Percentiles rank a stretch among this genome's conserved stretches.
These are phyloP conservation scores for Edaphochlamys debaryana DNA, from an alignment of 139 green algal species.

Conservation along the genomic window DNA sequence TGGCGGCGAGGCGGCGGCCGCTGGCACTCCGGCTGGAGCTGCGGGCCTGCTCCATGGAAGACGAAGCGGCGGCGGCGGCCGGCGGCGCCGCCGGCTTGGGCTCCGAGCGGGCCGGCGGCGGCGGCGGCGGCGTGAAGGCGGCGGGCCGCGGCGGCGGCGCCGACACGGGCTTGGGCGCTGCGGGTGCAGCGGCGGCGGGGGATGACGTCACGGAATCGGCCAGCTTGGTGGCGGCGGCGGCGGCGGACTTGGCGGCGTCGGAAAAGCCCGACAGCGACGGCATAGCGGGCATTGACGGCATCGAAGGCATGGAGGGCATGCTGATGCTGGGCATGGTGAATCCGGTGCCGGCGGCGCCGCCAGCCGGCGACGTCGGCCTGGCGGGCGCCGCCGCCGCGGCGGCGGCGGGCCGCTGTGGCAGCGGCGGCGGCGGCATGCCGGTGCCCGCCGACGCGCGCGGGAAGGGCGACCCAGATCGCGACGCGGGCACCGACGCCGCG, in stretches of 20 bases:
- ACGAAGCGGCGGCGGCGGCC: not conserved
- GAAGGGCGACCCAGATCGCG: slow-evolving; percentile 4
- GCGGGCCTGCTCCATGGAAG: not conserved
- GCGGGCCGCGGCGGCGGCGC: no score
- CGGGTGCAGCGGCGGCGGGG: not conserved
- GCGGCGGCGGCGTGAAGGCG: no score
- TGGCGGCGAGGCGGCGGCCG: not conserved
- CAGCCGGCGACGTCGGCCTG: not conserved
- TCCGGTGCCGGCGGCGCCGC: not conserved
- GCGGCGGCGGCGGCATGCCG: slow-evolving; percentile 3
- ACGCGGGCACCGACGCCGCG: not conserved
- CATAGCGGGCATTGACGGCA: no score
- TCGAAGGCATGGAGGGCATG: no score
- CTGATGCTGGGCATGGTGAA: not conserved
- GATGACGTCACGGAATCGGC: not conserved
- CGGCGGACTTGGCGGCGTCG: not conserved
- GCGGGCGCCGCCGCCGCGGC: not conserved
- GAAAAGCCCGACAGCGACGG: no score
- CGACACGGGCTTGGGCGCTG: no score
- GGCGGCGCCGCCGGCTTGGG: no score
- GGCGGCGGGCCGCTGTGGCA: not conserved
- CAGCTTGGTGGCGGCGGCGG: slow-evolving; percentile 13
- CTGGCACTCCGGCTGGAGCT: slow-evolving; percentile 23
- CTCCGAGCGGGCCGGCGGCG: no score
- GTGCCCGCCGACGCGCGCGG: slow-evolving; percentile 31